These are phyloP conservation scores for Boletus reticulatus DNA, from an alignment of 768 basidiomycete genomes.

Conservation along the genomic window DNA sequence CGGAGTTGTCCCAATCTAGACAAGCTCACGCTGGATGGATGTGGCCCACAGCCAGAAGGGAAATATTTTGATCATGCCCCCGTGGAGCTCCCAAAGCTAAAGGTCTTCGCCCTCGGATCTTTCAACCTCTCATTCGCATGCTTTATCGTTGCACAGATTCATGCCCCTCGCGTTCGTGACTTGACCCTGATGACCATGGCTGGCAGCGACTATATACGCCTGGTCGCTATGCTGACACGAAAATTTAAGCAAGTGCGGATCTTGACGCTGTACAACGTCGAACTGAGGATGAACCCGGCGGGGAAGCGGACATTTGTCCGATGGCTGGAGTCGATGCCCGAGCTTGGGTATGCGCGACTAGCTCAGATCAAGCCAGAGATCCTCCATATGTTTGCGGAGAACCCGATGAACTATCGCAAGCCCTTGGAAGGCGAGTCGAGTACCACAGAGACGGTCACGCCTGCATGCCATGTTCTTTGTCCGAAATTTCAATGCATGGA, in stretches of 20 bases:
- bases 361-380: slow-evolving; percentile 42
- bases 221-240: slow-evolving; percentile 46
- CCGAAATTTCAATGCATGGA: slow-evolving; percentile 49
- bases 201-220: slow-evolving; percentile 48
- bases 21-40: slow-evolving; percentile 61
- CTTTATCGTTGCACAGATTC: slow-evolving; percentile 47
- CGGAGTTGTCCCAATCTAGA: slow-evolving; percentile 44
- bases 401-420: slow-evolving; percentile 30
- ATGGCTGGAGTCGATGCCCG: slow-evolving; percentile 60
- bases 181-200: slow-evolving; percentile 55
- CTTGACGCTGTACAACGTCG: slow-evolving; percentile 49
- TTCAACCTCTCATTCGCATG: slow-evolving; percentile 47
- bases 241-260: slow-evolving; percentile 52
- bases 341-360: slow-evolving; percentile 48
- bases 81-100: slow-evolving; percentile 48
- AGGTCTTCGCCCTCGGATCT: slow-evolving; percentile 55
- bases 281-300: slow-evolving; percentile 29
- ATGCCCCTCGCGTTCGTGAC: slow-evolving; percentile 56
- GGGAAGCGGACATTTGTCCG: slow-evolving; percentile 37
- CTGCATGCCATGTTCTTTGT: slow-evolving; percentile 33
- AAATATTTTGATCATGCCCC: slow-evolving; percentile 35
- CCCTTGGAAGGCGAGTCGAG: slow-evolving; percentile 1
- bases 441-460: slow-evolving; percentile 2
- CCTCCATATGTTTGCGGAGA: slow-evolving; percentile 48
- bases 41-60: slow-evolving; percentile 45